Evolutionary conservation across 1,284 basidiomycete genomes (phyloP).

Genomic region (Ganoderma boninense): DNA sequence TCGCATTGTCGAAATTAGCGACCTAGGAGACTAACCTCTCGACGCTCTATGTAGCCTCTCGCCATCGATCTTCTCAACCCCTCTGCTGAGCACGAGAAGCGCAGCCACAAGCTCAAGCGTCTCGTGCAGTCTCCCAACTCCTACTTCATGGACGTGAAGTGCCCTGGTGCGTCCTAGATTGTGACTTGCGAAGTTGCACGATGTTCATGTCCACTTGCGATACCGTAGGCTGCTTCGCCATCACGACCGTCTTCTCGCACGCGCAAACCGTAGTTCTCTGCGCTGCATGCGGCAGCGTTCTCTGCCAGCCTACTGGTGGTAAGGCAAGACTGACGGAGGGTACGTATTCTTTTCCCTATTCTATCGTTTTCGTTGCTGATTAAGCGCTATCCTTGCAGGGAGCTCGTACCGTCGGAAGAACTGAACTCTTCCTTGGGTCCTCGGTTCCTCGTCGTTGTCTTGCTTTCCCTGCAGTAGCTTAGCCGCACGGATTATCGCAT

Average conservation of each 20-base stretch:
- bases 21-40: background rate
- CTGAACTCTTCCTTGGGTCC: slow-evolving; percentile 52
- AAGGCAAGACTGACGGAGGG: slow-evolving; percentile 98
- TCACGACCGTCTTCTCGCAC: slow-evolving; percentile 96
- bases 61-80: slow-evolving; percentile 99
- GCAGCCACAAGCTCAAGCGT: slow-evolving; percentile 99
- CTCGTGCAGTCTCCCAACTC: slow-evolving; percentile 98
- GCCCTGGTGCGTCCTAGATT: slow-evolving; percentile 78
- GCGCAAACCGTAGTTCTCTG: slow-evolving; percentile 95
- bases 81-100: slow-evolving; percentile 86
- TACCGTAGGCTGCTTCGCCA: slow-evolving; percentile 87
- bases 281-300: slow-evolving; percentile 91
- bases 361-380: slow-evolving; percentile 16
- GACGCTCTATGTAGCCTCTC: slow-evolving; percentile 77
- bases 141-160: slow-evolving; percentile 99
- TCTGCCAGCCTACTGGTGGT: slow-evolving; percentile 99
- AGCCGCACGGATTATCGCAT: slow-evolving; percentile 37
- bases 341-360: slow-evolving; percentile 52
- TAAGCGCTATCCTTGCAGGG: slow-evolving; percentile 52
- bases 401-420: slow-evolving; percentile 91
- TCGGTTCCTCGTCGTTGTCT: slow-evolving; percentile 30
- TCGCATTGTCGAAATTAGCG: background rate
- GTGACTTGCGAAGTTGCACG: background rate
- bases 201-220: slow-evolving; percentile 10
- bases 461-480: slow-evolving; percentile 35